Base-by-base conservation (phyloP, 2,329 filamentous ascomycete genomes). In the Microdochium nivale region DNA sequence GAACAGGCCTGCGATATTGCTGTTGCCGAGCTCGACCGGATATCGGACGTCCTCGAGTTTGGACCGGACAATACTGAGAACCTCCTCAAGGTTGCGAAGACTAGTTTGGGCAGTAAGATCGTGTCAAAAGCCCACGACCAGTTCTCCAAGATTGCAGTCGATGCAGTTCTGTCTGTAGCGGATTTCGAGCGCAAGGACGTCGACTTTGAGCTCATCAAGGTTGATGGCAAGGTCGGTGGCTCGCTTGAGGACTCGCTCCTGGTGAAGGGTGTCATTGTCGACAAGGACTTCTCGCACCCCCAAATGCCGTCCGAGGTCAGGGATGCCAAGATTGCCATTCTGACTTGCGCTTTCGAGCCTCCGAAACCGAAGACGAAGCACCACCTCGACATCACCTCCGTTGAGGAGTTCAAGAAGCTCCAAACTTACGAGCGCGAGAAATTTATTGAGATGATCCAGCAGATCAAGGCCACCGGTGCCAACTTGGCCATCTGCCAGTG, bases 311-410 rank as follows among this genome's bases (percentile, higher is more conserved):
- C 87, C 49, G 90, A 96, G 72, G 92, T 99, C 58, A 81, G 78
- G 62, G 90, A 99, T 71, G 95, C 94, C 66, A 97, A 96, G 78
- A 84, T 99, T 65, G 94, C 94, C 60, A 99, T 99, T 64, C 76
- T 99, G 54, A 99, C 94, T 49, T 99, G 94, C 70, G 90, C 94
- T 3, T 99, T 99, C 67, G 94, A 99, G 76, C 94, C 94, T 30
- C 94, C 94, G 49, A 99, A 99, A 80, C 94, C 94, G 60, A 99
- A 99, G 83, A 99, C 94, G 48, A 99, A 99, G 82, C 94, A 99
- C 75, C 95, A 96, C 78, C 82, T 99, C 55, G 94, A 99, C 66
- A 99, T 99, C 66, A 94, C 90, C 52, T 88, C 85, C 43, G 92
- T 99, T 8, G 92, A 97, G 61, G 94, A 99, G 75, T 99, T 96